These are phyloP conservation scores for Nannochloris sp. DNA, from an alignment of 139 green algal genomes.

Conservation along the genomic window DNA sequence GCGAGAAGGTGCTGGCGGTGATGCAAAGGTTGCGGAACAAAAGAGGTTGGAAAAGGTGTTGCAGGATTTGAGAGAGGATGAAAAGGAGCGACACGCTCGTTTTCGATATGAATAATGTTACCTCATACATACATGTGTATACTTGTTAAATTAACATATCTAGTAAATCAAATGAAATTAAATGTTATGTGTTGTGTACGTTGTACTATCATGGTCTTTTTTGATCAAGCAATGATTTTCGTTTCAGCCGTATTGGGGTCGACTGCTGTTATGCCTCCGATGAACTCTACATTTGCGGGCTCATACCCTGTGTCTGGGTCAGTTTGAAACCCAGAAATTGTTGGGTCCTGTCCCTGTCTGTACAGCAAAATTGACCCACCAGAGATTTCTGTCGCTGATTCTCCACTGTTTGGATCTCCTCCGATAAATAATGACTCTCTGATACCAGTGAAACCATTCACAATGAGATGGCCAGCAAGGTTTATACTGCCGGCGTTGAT, in stretches of 20 bases:
- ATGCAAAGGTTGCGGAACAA: background rate
- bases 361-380: conserved; percentile 4
- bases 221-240: too few relatives aligned
- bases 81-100: conserved; percentile 3
- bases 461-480: background rate
- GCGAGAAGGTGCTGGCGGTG: conserved; percentile 6
- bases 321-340: conserved; percentile 6
- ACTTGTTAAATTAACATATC: background rate
- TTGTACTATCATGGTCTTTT: too few relatives aligned
- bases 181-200: too few relatives aligned
- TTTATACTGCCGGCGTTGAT: conserved; percentile 5
- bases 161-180: too few relatives aligned
- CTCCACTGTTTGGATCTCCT: conserved; percentile 6
- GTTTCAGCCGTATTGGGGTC: background rate
- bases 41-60: background rate
- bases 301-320: background rate
- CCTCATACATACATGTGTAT: background rate
- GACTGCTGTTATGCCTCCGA: background rate
- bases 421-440: conserved; percentile 6
- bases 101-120: conserved; percentile 5
- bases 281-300: background rate
- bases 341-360: background rate
- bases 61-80: conserved; percentile 6
- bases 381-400: conserved; percentile 3
- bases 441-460: conserved; percentile 4